phyloP scores from a whole-genome alignment of 2,329 filamentous ascomycete genomes.

The Xylaria sp. region DNA sequence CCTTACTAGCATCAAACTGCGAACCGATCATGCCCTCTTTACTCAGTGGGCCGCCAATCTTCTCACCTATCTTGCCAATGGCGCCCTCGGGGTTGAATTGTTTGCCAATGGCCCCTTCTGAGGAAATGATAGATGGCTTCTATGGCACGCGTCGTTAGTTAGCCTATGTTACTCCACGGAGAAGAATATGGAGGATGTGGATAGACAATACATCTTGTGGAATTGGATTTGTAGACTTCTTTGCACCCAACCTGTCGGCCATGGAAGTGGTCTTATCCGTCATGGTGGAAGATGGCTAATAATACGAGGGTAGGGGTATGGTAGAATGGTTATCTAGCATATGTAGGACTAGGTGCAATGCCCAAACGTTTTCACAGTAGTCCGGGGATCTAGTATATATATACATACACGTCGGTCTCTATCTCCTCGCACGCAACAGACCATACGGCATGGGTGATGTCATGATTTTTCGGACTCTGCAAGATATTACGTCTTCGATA shows the following conservation, averaged over 20 bases:
- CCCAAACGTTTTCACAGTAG: neutral
- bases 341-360: neutral
- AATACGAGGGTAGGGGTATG: neutral
- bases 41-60: conserved; percentile 29
- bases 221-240: conserved; percentile 26
- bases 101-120: conserved; percentile 30
- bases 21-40: conserved; percentile 28
- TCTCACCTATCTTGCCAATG: conserved; percentile 33
- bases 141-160: neutral
- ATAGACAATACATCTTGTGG: conserved; percentile 14
- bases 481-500: conserved; percentile 29
- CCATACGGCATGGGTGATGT: conserved; percentile 20
- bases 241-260: conserved; percentile 27
- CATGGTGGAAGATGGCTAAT: conserved; percentile 12
- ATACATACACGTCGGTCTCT: conserved; percentile 8
- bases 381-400: neutral
- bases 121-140: conserved; percentile 34
- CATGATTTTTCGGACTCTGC: conserved; percentile 20
- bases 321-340: neutral
- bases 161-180: neutral
- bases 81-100: conserved; percentile 31
- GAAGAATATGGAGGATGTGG: neutral
- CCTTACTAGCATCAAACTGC: conserved; percentile 33
- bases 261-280: conserved; percentile 30
- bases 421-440: neutral